These are phyloP conservation scores for Tarenaya hassleriana DNA, from an alignment of 345 rosid species.

Conservation along the genomic window DNA sequence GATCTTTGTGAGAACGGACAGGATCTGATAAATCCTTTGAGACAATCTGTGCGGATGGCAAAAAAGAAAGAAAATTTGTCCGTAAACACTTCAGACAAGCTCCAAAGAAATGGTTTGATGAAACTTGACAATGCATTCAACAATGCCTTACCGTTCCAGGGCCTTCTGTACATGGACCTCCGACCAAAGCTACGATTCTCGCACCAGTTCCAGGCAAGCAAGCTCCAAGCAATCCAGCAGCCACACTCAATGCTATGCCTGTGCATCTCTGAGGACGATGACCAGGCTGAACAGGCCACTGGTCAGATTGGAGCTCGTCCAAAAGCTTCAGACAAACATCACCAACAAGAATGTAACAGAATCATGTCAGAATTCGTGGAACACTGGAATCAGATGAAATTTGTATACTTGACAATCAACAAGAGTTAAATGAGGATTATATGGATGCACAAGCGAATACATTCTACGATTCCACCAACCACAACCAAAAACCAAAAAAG, in stretches of 20 bases:
- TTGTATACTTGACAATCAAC: neutral
- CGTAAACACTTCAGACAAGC: neutral
- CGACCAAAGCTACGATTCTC: conserved; percentile 75
- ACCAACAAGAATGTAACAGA: too few relatives aligned
- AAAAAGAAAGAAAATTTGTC: conserved; percentile 9
- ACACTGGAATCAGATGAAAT: neutral
- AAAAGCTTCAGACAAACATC: conserved; percentile 47
- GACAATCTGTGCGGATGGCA: conserved; percentile 51
- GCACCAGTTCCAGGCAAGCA: conserved; percentile 82
- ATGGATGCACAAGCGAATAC: too few relatives aligned
- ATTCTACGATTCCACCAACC: too few relatives aligned
- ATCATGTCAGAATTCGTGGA: neutral
- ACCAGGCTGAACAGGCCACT: conserved; percentile 75
- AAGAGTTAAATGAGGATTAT: too few relatives aligned
- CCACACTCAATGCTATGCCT: conserved; percentile 82
- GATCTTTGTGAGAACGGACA: conserved; percentile 88
- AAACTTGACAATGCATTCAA: conserved; percentile 46
- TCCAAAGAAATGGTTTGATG: neutral
- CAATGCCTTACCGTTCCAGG: conserved; percentile 78
- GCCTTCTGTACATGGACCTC: conserved; percentile 50
- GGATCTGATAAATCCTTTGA: conserved; percentile 88
- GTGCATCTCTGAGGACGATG: conserved; percentile 72
- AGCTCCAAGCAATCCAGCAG: conserved; percentile 77
- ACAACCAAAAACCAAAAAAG: neutral
- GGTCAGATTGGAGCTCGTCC: conserved; percentile 96